A percentile compares a stretch with the other conserved stretches of the same genome.
phyloP scores from a whole-genome alignment of 306 rosid genomes.

The Prosopis cineraria region DNA sequence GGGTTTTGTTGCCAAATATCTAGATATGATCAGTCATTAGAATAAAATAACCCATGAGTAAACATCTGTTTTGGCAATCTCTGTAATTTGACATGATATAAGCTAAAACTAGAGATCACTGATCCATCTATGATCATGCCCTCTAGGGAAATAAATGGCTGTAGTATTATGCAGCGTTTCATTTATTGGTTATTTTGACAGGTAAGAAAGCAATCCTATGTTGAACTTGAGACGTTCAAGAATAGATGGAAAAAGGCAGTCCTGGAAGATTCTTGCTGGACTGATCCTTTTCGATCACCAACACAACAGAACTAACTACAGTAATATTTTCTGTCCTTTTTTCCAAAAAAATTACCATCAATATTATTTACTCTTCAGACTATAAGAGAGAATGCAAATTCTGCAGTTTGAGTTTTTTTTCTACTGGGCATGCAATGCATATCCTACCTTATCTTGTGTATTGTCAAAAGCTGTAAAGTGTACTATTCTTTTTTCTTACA shows the following conservation, averaged over 20 bases:
- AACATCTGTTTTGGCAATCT: too few relatives aligned
- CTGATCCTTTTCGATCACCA: conserved; percentile 32
- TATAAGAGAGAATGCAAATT: not conserved
- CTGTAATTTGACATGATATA: too few relatives aligned
- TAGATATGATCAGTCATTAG: not conserved
- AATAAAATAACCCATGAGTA: not conserved
- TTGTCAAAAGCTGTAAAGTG: not conserved
- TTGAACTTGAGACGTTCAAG: conserved; percentile 50
- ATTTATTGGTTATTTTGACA: conserved; percentile 6
- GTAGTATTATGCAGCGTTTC: not conserved
- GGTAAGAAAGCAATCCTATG: conserved; percentile 45
- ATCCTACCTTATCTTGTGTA: not conserved
- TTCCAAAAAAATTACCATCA: not conserved
- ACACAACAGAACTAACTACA: not conserved
- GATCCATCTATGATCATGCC: not conserved
- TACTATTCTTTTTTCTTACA: not conserved
- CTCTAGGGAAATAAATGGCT: not conserved
- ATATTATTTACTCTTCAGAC: not conserved
- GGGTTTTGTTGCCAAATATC: not conserved
- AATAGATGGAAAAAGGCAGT: conserved; percentile 51
- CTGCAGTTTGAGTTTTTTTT: too few relatives aligned
- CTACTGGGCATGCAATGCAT: not conserved
- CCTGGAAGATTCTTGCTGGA: conserved; percentile 44
- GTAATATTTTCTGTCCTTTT: not conserved
- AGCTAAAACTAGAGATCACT: not conserved